These are phyloP conservation scores for Xylaria intraflava DNA, from an alignment of 495 filamentous ascomycete species.

Conservation along the genomic window DNA sequence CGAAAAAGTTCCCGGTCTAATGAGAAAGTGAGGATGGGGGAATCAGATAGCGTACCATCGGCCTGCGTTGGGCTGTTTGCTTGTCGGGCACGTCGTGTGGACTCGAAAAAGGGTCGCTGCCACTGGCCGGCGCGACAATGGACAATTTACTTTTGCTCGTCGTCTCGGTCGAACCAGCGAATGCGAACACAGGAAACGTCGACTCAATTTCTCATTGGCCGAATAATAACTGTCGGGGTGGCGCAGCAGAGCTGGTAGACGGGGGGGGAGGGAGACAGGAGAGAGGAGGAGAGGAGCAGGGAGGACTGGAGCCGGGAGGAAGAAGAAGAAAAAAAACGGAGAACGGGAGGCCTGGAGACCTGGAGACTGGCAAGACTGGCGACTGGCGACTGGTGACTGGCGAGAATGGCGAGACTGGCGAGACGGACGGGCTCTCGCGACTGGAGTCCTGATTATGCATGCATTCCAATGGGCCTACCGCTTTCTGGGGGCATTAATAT, in stretches of 20 bases:
- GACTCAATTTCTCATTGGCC: conserved; percentile 6
- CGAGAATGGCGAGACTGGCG: no score
- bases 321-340: neutral
- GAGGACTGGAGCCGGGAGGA: no score
- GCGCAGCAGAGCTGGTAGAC: conserved; percentile 7
- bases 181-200: conserved; percentile 7
- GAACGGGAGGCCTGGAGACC: neutral
- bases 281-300: no score
- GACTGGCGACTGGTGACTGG: no score
- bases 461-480: neutral
- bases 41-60: conserved; percentile 10
- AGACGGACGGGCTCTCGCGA: no score
- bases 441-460: no score
- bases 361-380: no score
- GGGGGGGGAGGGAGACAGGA: neutral
- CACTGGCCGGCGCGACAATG: neutral
- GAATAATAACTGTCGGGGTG: conserved; percentile 3
- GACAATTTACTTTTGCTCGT: conserved; percentile 4
- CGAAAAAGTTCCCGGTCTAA: conserved; percentile 4
- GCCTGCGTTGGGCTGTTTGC: conserved; percentile 1
- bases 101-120: neutral
- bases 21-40: neutral
- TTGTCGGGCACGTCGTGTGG: neutral
- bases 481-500: no score
- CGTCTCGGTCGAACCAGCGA: conserved; percentile 8